Evolutionary conservation across 371 early-diverging fungal genomes (phyloP), one percentile per base, ranked within the genome.

Genomic region (Mucor sp.): DNA sequence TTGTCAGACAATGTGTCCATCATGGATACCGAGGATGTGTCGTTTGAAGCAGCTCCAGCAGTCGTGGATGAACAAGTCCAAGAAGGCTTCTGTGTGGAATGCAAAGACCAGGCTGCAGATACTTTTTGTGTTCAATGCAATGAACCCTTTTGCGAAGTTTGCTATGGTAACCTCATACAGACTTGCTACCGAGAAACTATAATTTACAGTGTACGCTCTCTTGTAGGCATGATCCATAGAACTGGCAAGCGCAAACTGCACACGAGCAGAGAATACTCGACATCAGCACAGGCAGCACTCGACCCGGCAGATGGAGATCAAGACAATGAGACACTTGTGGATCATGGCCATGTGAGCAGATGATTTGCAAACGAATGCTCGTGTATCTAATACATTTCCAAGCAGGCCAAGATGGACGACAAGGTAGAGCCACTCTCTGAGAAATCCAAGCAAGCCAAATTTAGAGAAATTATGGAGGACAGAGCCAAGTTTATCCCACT

Each of bases 81-180:
- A 44, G 74, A 73, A 43, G 96, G 95, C 21, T 92, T 89, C 67
- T 96, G 96, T 72, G 91, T 95, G 27, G 96, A 96, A 75, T 96
- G 96, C 82, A 93, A 90, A 74, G 96, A 93, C 76, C 93, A 93
- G 70, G 74, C 80, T 56, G 87, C 94, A 2, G 80, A 80, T 25
- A 72, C 87, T 21, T 87, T 81, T 67, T 95, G 95, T 77, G 80
- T 86, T 27, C 85, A 90, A 62, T 95, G 95, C 65, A 81, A 81
- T 35, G 95, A 95, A 65, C 86, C 88, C 58, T 98, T 92, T 84
- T 97, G 97, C 74, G 93, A 93, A 70, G 96, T 97, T 19, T 96
- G 98, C 75, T 92, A 80, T 74, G 86, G 86, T 86, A 84, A 69
- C 28, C 0, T 7, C 1, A 33, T 33, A 7, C 7, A 33, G 4